Evolutionary conservation across 768 basidiomycete genomes (phyloP), one percentile per base, ranked within the genome.

Genomic region (Xerocomellus intermedius): DNA sequence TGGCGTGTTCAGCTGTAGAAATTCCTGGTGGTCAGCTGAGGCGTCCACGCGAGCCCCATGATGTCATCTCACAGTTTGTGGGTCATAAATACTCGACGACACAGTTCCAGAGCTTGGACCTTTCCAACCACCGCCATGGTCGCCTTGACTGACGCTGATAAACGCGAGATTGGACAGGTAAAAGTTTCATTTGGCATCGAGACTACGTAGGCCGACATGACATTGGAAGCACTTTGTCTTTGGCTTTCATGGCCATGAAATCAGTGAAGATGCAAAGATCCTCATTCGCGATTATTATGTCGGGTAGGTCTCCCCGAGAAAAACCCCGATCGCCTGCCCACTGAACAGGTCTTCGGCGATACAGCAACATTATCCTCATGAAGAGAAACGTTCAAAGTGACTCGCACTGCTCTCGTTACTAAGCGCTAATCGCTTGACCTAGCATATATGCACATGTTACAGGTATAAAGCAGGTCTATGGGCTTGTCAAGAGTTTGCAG

Each of bases 211-310:
- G 30, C 21, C 43, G 33, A 55, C 36, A 10, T n/a, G 16, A 21
- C 22, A 44, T 21, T 26, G 42, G n/a, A 57, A 87, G 85, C 86
- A 87, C 64, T 87, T 89, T 61, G 82, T 89, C 14, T 74, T 86
- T 57, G 87, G 87, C 17, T 88, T 87, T 65, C 82, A 84, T 63
- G 85, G 85, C 4, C 69, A 78, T 36, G 72, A 79, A 48, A 69
- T 79, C 33, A 80, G 71, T 56, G 72, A 79, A 28, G 75, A 86
- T 54, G 78, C 82, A 56, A 77, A 73, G 60, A 75, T 72, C 0
- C 79, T 88, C 51, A 85, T 88, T 47, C 69, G 69, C 35, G 80
- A 85, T 43, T 87, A 87, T 70, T 73, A 82, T 66, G 74, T 87
- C 46, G 87, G 86, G 70, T 78, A 57, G 24, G 72, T 61, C 39